Conservation (phyloP, 306 rosid genomes). For the Nissolia schottii region DNA sequence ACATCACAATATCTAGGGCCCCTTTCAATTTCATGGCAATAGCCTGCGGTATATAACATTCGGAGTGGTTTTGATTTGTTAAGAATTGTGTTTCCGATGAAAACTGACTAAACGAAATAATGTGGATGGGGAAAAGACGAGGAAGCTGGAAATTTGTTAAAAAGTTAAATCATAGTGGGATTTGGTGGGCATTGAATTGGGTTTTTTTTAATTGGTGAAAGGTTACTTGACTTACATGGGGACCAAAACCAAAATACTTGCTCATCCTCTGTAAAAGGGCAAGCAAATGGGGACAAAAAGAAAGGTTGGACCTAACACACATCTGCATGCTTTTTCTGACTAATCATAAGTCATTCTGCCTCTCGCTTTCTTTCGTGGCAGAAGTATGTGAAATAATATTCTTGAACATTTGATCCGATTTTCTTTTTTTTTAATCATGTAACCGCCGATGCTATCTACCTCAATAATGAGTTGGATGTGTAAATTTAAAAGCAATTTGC, state of each 20-base stretch:
- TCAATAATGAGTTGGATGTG: not conserved
- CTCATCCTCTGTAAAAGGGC: constrained; percentile 30
- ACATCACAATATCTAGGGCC: constrained; percentile 24
- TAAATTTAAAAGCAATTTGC: not conserved
- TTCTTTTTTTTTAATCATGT: not conserved
- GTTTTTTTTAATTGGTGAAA: constrained; percentile 28
- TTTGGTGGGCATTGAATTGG: constrained; percentile 39
- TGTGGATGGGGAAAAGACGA: not conserved
- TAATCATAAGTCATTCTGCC: not conserved
- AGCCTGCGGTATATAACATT: constrained; percentile 8
- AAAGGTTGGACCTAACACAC: constrained; percentile 34
- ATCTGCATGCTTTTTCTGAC: constrained; percentile 7
- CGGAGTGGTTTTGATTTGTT: constrained; percentile 31
- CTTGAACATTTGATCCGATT: not conserved
- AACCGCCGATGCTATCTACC: not conserved
- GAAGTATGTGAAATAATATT: not conserved
- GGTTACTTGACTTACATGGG: constrained; percentile 12
- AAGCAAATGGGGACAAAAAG: constrained; percentile 58
- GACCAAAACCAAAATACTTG: constrained; percentile 22
- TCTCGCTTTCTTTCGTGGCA: constrained; percentile 3
- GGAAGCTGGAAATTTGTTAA: constrained; percentile 31
- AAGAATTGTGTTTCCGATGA: constrained; percentile 21
- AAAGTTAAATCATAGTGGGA: constrained; percentile 59
- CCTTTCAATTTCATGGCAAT: not conserved
- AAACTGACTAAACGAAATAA: constrained; percentile 18